Evolutionary conservation across 2,329 filamentous ascomycete genomes (phyloP), one percentile per base, ranked within the genome.

Genomic region (Chaetomiaceae sp.): DNA sequence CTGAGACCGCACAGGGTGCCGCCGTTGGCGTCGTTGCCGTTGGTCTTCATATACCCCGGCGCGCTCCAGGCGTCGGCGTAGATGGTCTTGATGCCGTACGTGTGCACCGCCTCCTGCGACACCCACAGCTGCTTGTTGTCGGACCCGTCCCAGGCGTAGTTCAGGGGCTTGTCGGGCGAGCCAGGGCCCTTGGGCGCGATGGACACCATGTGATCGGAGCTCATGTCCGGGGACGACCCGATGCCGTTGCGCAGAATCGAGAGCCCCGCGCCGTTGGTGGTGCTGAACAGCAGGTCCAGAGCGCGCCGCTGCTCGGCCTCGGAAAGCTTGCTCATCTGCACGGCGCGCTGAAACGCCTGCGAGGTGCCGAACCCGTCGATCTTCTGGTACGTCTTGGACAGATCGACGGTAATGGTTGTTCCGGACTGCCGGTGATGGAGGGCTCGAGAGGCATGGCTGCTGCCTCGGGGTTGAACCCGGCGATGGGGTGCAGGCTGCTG

Each of bases 61-160:
- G 66, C 64, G 35, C 56, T 62, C 63, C 63, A 66, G 5, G 64
- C 64, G 57, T 67, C 56, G 1, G 69, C 70, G 54, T 76, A 74
- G 54, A 76, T 70, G 2, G 64, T 68, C 23, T 65, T 77, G 7
- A 75, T 67, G 1, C 72, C 70, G 56, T 71, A 70, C 41, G 54
- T 59, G 42, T 60, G 40, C 21, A 55, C 55, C 4, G 63, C 72
- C 54, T 72, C 65, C 56, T 73, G 62, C 12, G 69, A 68, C 16
- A 76, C 57, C 60, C 67, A 73, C 9, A 74, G 59, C 60, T 75
- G 72, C 16, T 68, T 67, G 14, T 60, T 62, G 47, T 71, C 65
- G 20, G 63, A 63, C 10, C 50, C 55, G 44, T 68, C 67, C 65
- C 65, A 69, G 2, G 56, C 55, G 39, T 70, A 70, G 2, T 56